Evolutionary conservation across 192 early-diverging fungal genomes (phyloP), one percentile per base, ranked within the genome.

Genomic region (Backusella mclennaniae): DNA sequence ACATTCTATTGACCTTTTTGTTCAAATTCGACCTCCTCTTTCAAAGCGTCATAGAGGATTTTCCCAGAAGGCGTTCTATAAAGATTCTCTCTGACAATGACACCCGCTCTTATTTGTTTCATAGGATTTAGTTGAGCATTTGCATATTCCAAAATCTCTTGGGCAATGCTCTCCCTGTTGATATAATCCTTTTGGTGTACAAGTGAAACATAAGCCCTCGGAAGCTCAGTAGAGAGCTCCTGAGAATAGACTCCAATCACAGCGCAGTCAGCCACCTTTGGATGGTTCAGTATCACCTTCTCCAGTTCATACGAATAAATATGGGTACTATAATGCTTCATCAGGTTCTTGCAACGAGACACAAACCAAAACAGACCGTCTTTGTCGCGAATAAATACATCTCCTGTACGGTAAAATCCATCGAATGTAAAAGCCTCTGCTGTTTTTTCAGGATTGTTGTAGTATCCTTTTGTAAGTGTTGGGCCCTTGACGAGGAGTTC

Each of bases 271-370:
- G 46, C 46, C 19, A 49, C 46, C 19, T 49, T 49, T 49, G 46
- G 46, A 49, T 49, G 46, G 19, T 49, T 49, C 5, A 49, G 46
- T 49, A 49, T 49, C 46, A 49, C 46, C 19, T 59, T 59, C 80
- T 92, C 92, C 15, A 93, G 84, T 75, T 93, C 91, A 15, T 90
- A 89, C 35, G 91, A 89, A 1, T 90, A 79, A 44, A 93, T 87
- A 53, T 94, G 91, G 72, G 89, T 85, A 9, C 91, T 79, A 71
- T 93, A 92, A 31, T 73, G 39, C 63, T 72, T 73, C 23, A 72
- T 73, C 9, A 78, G 17, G 7, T 93, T 91, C 81, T 93, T 94
- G 59, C 92, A 71, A 23, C 96, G 93, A 74, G 93, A 92, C 6
- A 88, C 86, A 52, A 92, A 87, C 76, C 83, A 92, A 76, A 91